phyloP scores from a whole-genome alignment of 106 monocot species.

The Vanilla planifolia region DNA sequence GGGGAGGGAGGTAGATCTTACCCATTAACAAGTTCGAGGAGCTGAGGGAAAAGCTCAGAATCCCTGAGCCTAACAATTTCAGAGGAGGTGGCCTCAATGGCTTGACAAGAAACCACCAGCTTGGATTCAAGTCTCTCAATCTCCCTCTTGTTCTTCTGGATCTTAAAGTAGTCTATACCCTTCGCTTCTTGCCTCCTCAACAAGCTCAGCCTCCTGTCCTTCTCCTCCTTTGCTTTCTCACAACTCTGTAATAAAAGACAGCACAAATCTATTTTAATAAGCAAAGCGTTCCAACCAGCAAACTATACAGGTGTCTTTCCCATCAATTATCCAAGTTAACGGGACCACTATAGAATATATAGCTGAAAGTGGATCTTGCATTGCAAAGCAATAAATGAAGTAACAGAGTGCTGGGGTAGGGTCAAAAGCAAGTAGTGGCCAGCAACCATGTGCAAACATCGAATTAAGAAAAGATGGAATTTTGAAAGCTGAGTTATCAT shows the following conservation, averaged over 20 bases:
- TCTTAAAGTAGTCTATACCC: conserved; percentile 61
- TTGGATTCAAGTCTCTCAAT: conserved; percentile 80
- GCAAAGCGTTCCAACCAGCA: no score
- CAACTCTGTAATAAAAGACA: conserved; percentile 32
- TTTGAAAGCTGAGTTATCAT: background rate
- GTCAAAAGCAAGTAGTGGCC: conserved; percentile 3
- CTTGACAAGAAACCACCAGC: conserved; percentile 67
- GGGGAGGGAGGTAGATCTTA: conserved; percentile 14
- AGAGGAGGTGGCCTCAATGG: conserved; percentile 77
- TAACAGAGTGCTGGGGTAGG: background rate
- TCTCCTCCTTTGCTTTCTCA: conserved; percentile 42
- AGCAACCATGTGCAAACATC: background rate
- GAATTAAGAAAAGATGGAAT: background rate
- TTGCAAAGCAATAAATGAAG: background rate
- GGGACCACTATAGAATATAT: background rate
- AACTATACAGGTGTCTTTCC: background rate
- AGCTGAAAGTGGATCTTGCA: background rate
- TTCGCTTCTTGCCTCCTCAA: conserved; percentile 55
- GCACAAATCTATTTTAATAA: conserved; percentile 4
- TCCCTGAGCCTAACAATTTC: conserved; percentile 84
- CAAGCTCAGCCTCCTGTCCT: conserved; percentile 46
- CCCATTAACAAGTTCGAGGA: conserved; percentile 75
- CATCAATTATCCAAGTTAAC: background rate
- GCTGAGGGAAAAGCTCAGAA: conserved; percentile 86
- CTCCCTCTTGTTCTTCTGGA: conserved; percentile 89